Evolutionary conservation across 441 rosid species (phyloP).

Genomic region (Cnidoscolus chayamansa): DNA sequence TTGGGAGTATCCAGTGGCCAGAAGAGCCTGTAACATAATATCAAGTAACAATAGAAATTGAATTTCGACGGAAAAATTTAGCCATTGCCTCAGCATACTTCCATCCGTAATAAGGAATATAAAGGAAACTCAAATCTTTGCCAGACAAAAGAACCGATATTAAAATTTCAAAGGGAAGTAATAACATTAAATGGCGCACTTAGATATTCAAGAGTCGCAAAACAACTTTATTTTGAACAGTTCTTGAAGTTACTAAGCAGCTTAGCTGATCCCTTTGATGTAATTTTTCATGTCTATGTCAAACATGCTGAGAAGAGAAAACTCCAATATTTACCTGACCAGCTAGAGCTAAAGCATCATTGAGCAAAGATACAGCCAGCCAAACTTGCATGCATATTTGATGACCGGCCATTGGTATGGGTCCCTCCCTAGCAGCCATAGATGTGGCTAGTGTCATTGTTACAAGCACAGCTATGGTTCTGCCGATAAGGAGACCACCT

Average conservation of each 20-base stretch:
- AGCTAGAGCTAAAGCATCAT: conserved; percentile 93
- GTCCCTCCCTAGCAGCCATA: conserved; percentile 83
- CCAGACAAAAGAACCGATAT: neutral
- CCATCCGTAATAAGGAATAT: neutral
- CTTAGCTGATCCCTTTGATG: neutral
- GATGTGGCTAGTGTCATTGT: conserved; percentile 86
- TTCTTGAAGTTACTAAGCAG: neutral
- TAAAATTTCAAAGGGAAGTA: neutral
- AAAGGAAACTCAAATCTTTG: conserved; percentile 5
- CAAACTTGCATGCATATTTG: conserved; percentile 88
- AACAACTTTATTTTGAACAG: neutral
- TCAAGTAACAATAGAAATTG: neutral
- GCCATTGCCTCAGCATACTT: neutral
- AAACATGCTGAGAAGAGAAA: conserved; percentile 15
- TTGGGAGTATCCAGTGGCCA: conserved; percentile 68
- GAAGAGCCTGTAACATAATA: conserved; percentile 61
- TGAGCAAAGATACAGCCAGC: conserved; percentile 87
- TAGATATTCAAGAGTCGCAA: neutral
- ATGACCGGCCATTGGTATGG: conserved; percentile 89
- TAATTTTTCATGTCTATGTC: neutral
- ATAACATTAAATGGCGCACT: neutral
- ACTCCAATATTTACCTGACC: conserved; percentile 59
- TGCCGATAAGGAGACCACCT: conserved; percentile 92
- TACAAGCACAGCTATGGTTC: conserved; percentile 78
- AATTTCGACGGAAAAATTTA: neutral